Evolutionary conservation across 139 green algal genomes (phyloP).

Genomic region (Haematococcus sp.): DNA sequence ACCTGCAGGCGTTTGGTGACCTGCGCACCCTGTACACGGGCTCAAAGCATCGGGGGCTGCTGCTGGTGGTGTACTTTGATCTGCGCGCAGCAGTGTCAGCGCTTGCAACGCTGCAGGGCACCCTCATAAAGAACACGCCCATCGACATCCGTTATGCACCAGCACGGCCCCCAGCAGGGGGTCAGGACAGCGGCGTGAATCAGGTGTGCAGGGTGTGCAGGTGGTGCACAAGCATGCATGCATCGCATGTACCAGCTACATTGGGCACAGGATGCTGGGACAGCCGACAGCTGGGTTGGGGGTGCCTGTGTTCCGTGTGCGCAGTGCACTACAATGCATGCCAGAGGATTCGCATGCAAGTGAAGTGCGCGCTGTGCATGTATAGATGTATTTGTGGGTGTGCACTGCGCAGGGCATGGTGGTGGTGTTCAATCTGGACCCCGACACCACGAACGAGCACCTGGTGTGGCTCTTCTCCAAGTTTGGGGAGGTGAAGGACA

Average conservation of each 20-base stretch:
- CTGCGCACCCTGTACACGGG: conserved; percentile 79
- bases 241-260: background rate
- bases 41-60: conserved; percentile 74
- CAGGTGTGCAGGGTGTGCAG: conserved; percentile 40
- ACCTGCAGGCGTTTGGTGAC: conserved; percentile 80
- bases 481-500: conserved; percentile 83
- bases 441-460: conserved; percentile 64
- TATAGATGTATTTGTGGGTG: background rate
- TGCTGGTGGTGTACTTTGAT: conserved; percentile 92
- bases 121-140: conserved; percentile 26
- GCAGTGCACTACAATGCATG: too few relatives aligned
- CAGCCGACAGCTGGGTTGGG: too few relatives aligned
- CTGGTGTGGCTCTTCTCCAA: conserved; percentile 72
- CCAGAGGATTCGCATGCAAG: too few relatives aligned
- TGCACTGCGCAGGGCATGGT: conserved; percentile 69
- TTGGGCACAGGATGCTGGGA: too few relatives aligned
- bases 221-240: background rate
- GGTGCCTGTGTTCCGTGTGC: too few relatives aligned
- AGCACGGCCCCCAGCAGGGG: background rate
- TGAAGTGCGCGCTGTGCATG: too few relatives aligned
- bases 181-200: conserved; percentile 34
- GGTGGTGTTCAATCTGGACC: conserved; percentile 80
- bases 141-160: conserved; percentile 71
- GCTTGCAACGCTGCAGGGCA: conserved; percentile 58
- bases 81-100: conserved; percentile 73